Evolutionary conservation across 2,329 filamentous ascomycete genomes (phyloP).

Genomic region (Aspergillus bombycis): DNA sequence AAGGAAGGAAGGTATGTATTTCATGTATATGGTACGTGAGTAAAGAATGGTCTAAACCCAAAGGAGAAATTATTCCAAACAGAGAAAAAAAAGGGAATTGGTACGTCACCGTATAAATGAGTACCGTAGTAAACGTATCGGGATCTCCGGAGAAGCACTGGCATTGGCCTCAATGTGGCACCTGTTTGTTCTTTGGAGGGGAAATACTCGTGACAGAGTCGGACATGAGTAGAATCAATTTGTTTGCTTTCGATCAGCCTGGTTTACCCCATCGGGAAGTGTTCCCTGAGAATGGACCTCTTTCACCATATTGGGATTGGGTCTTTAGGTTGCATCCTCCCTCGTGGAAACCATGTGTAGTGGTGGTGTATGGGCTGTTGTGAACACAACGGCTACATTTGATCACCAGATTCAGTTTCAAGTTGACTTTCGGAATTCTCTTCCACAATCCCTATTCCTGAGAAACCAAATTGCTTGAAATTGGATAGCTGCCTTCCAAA

Average conservation of each 20-base stretch:
- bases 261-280: not conserved
- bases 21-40: not conserved
- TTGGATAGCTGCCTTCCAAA: constrained; percentile 2
- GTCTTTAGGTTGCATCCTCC: constrained; percentile 1
- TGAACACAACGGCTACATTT: not conserved
- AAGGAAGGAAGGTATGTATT: not conserved
- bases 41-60: not conserved
- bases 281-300: not conserved
- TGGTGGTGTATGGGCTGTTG: not conserved
- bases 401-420: constrained; percentile 4
- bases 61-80: not conserved
- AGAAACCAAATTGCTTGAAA: not conserved
- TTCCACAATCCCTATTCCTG: constrained; percentile 1
- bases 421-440: constrained; percentile 6
- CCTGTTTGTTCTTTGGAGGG: not conserved
- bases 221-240: not conserved
- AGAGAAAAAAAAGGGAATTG: not conserved
- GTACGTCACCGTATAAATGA: not conserved
- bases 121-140: constrained; percentile 7
- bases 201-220: not conserved
- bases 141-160: constrained; percentile 10
- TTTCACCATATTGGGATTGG: no score
- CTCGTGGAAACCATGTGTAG: constrained; percentile 5
- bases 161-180: constrained; percentile 10
- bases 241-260: not conserved